phyloP scores from a whole-genome alignment of 139 green algal genomes.

The Gonium pectorale region DNA sequence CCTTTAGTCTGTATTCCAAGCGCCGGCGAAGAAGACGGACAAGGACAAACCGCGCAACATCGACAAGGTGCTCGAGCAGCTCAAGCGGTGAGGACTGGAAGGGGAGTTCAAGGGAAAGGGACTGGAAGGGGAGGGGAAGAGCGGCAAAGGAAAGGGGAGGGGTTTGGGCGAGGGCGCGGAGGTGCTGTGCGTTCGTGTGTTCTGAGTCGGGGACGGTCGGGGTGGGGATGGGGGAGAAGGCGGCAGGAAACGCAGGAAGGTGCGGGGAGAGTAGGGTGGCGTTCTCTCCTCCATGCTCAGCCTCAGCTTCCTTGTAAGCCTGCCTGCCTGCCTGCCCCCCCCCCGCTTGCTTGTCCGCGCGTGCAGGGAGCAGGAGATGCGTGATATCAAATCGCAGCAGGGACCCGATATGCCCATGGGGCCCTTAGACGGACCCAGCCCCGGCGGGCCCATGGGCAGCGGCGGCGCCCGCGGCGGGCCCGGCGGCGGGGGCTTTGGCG shows the following conservation, averaged over 20 bases:
- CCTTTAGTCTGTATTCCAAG: constrained; percentile 62
- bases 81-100: constrained; percentile 91
- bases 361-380: constrained; percentile 91
- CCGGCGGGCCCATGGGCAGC: neutral
- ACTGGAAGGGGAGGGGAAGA: too few species aligned
- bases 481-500: neutral
- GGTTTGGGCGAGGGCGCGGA: too few species aligned
- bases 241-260: too few species aligned
- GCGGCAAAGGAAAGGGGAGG: too few species aligned
- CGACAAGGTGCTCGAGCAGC: constrained; percentile 90
- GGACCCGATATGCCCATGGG: neutral
- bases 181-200: too few species aligned
- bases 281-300: too few species aligned
- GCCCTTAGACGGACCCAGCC: neutral
- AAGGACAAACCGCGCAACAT: constrained; percentile 86
- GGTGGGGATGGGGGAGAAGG: too few species aligned
- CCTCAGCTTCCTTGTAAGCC: too few species aligned
- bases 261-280: too few species aligned
- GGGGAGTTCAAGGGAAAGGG: too few species aligned
- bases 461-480: neutral
- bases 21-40: constrained; percentile 62
- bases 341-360: neutral
- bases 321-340: neutral
- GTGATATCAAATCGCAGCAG: constrained; percentile 65
- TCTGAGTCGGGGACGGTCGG: too few species aligned